phyloP scores from a whole-genome alignment of 208 protist species.

The Lotmaria passim region DNA sequence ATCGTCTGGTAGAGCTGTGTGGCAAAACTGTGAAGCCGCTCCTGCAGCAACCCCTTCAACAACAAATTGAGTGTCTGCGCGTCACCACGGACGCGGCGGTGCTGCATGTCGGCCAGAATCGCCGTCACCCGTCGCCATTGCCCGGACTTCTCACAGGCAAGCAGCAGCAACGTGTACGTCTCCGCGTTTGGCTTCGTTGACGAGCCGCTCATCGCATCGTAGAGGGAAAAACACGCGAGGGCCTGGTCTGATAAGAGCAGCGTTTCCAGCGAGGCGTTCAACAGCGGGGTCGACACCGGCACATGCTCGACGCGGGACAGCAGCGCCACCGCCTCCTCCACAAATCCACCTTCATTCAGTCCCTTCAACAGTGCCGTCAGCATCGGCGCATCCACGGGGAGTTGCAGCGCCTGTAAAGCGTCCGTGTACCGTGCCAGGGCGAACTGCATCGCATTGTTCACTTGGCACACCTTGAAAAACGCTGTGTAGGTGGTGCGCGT shows the following conservation, averaged over 20 bases:
- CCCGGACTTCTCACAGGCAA: constrained; percentile 78
- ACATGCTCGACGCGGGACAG: constrained; percentile 69
- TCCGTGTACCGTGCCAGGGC: constrained; percentile 73
- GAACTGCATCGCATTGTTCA: constrained; percentile 77
- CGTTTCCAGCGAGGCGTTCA: constrained; percentile 85
- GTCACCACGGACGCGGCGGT: constrained; percentile 67
- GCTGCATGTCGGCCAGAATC: constrained; percentile 84
- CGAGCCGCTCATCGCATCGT: constrained; percentile 44
- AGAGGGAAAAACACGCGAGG: constrained; percentile 73
- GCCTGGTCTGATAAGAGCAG: constrained; percentile 75
- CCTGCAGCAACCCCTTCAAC: constrained; percentile 78
- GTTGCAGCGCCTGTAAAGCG: constrained; percentile 63
- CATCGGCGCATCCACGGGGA: constrained; percentile 80
- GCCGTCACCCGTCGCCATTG: constrained; percentile 66
- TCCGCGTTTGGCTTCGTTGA: constrained; percentile 57
- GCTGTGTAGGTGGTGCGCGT: constrained; percentile 84
- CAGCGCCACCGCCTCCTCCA: constrained; percentile 82
- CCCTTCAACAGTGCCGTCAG: constrained; percentile 73
- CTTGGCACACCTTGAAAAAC: constrained; percentile 77
- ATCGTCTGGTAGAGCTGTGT: constrained; percentile 78
- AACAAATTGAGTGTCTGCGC: constrained; percentile 81
- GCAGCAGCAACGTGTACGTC: constrained; percentile 80
- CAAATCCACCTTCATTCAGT: constrained; percentile 74
- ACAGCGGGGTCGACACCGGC: constrained; percentile 66
- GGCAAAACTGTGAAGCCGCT: constrained; percentile 71